These are phyloP conservation scores for Zasmidium angulare DNA, from an alignment of 2,329 filamentous ascomycete species.

Conservation along the genomic window DNA sequence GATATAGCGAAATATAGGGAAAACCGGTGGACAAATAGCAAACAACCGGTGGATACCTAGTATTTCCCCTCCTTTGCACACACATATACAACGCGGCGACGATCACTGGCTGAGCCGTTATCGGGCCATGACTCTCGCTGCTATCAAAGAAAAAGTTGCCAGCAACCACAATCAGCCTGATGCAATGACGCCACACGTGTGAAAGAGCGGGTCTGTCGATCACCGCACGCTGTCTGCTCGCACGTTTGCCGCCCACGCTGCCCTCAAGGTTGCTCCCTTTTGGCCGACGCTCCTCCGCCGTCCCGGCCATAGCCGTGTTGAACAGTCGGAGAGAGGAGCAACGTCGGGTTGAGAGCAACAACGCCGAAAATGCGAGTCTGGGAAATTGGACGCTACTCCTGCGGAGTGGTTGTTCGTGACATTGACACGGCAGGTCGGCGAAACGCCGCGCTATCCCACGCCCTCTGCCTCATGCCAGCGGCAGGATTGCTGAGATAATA, in stretches of 20 bases:
- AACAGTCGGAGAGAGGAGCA: neutral
- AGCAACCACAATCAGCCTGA: neutral
- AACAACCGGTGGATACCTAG: no score
- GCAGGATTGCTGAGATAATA: neutral
- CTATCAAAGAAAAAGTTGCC: neutral
- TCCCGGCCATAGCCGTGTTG: neutral
- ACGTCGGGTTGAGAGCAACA: slow-evolving; percentile 1
- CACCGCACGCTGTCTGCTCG: neutral
- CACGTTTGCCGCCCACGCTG: neutral
- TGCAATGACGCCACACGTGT: neutral
- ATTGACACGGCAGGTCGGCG: neutral
- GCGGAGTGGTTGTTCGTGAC: neutral
- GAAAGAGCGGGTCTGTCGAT: neutral
- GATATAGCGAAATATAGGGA: no score
- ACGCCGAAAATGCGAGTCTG: neutral
- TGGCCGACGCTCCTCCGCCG: neutral
- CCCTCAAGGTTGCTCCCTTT: no score
- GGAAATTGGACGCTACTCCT: neutral
- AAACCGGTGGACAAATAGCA: no score
- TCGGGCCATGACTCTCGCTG: neutral
- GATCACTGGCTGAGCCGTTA: neutral
- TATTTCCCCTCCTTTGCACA: no score
- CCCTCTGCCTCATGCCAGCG: neutral
- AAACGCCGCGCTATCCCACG: neutral
- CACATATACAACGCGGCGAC: neutral